Base-by-base conservation (phyloP, 2,329 filamentous ascomycete species). In the Lasiodiplodia citricola region DNA sequence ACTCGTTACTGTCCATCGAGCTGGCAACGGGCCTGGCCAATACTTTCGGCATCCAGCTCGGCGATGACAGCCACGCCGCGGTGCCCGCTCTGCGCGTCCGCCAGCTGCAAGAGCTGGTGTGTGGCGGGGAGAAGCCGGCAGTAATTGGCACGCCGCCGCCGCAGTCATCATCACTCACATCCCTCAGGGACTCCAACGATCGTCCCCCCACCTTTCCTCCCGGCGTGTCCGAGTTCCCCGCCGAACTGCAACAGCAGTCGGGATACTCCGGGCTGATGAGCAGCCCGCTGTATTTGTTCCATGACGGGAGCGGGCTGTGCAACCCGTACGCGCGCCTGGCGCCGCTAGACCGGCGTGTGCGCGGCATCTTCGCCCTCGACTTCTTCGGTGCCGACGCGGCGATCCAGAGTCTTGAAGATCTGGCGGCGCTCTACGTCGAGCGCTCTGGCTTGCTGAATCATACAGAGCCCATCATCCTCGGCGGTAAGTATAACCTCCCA, bases 251-350 rank as follows among this genome's bases (percentile, higher is more conserved):
- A 31, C 38, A 38, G 31, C 6, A 21, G 2, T 44, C 21, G 28
- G 21, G 18, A 18, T 37, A 21, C 25, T 23, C 6, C 37, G 7
- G 35, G 11, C 11, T 11, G 14, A 37, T 11, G 14, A 37, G 18
- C 1, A 14, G 3, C 18, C 64, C 72, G 2, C 63, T 77, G 3
- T 87, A 86, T 74, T 84, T 87, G 78, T 77, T 87, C 21, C 86
- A 86, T 16, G 86, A 87, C 68, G 86, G 86, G 54, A 86, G 84
- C 65, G 76, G 76, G 14, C 68, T 75, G 10, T 74, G 70, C 58
- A 76, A 66, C 67, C 74, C 70, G 3, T 75, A 75, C 68, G 60
- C 69, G 18, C 70, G 72, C n/a, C 68, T 75, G 8, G 55, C 57
- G 3, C 54, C 66, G 13, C 56, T 73, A 6, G 67, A 66, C 18